Conservation (phyloP, 1,284 basidiomycete species). For the Rhodotorula sp. region DNA sequence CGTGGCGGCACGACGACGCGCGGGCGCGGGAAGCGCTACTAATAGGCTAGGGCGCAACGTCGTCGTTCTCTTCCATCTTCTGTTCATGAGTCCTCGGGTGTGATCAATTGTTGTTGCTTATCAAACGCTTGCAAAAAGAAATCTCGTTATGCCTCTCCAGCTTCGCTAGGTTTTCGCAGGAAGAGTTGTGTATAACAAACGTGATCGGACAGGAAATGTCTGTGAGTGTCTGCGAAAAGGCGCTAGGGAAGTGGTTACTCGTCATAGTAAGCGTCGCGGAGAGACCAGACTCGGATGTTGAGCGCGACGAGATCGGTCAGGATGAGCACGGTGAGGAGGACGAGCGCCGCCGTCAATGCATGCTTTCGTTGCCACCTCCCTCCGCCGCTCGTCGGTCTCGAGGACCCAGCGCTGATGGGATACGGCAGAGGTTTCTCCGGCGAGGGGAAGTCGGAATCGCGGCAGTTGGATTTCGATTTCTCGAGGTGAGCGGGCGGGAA, state of each 20-base stretch:
- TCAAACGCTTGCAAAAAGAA: neutral
- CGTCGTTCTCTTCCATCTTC: no score
- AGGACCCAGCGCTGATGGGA: neutral
- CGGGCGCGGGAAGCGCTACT: neutral
- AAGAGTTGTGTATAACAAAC: neutral
- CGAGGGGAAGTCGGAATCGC: neutral
- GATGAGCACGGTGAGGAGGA: conserved; percentile 2
- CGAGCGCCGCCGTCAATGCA: neutral
- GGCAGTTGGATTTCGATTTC: neutral
- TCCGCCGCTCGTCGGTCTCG: no score
- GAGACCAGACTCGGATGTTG: conserved; percentile 13
- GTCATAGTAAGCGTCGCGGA: conserved; percentile 18
- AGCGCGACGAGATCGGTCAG: conserved; percentile 20
- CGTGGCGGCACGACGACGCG: neutral
- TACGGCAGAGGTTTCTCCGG: neutral
- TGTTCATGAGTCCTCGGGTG: neutral
- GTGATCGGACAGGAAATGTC: neutral
- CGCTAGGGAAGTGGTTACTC: neutral
- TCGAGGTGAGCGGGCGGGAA: neutral
- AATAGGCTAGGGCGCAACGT: neutral
- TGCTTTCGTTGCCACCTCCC: neutral
- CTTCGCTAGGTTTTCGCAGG: no score
- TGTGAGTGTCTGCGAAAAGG: no score
- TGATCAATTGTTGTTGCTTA: conserved; percentile 5
- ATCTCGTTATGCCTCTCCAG: neutral